Percentiles rank a stretch among this genome's conserved stretches.
phyloP scores from a whole-genome alignment of 1,139 yeast species.

The Suzukiozyma palmioleophila region DNA sequence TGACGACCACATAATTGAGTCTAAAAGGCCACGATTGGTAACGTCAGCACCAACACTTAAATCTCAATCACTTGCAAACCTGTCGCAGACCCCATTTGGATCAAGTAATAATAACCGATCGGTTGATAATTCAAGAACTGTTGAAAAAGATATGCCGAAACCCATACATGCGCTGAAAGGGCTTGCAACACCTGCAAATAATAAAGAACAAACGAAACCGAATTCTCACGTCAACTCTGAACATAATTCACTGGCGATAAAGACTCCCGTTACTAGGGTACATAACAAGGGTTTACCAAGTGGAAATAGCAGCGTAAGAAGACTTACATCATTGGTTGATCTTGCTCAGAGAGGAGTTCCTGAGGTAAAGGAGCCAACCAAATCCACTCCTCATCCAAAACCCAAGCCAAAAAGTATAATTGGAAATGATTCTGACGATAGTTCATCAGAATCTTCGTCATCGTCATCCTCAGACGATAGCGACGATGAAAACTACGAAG shows the following conservation, averaged over 20 bases:
- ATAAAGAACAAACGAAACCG: neutral
- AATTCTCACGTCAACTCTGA: neutral
- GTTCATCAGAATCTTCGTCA: slow-evolving; percentile 3
- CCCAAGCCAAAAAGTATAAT: slow-evolving; percentile 7
- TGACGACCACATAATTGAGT: slow-evolving; percentile 6
- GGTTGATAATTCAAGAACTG: no score
- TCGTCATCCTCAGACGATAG: slow-evolving; percentile 10
- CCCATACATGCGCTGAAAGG: no score
- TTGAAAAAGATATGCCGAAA: no score
- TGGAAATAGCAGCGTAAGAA: slow-evolving; percentile 14
- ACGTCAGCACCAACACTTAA: slow-evolving; percentile 11
- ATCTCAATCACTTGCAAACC: slow-evolving; percentile 5
- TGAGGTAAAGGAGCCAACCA: slow-evolving; percentile 47
- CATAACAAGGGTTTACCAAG: neutral
- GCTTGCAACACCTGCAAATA: neutral
- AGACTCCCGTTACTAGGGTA: neutral
- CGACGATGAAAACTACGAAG: slow-evolving; percentile 17
- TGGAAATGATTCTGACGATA: slow-evolving; percentile 14
- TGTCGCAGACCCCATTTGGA: no score
- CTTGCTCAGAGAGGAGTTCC: slow-evolving; percentile 58
- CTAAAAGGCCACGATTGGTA: slow-evolving; percentile 12
- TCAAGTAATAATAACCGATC: no score
- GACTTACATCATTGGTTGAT: slow-evolving; percentile 52
- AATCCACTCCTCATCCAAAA: slow-evolving; percentile 12
- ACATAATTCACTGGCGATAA: neutral